Conservation (phyloP, 371 early-diverging fungal genomes). For the Actinomortierella ambigua region DNA sequence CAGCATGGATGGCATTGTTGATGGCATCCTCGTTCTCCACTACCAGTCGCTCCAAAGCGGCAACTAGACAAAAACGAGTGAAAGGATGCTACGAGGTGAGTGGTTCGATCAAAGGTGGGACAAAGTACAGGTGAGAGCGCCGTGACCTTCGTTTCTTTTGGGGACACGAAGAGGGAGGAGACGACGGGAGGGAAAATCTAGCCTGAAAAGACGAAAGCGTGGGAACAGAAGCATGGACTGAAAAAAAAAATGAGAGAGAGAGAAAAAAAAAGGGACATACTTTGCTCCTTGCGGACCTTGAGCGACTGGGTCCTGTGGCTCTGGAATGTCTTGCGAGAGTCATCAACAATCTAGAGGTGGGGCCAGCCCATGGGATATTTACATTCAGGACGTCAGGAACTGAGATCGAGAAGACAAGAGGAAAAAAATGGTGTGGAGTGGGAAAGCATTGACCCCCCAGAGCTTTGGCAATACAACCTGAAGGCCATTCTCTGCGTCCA, state of each 20-base stretch:
- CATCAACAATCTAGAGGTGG: slow-evolving; percentile 28
- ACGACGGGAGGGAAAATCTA: no score
- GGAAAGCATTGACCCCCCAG: background rate
- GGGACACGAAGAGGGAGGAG: no score
- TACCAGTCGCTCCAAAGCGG: slow-evolving; percentile 51
- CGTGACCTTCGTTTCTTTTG: no score
- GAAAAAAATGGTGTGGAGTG: background rate
- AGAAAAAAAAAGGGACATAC: slow-evolving; percentile 10
- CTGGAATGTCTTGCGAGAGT: slow-evolving; percentile 14
- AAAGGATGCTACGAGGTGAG: slow-evolving; percentile 32
- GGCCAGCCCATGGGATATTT: background rate
- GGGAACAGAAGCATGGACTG: no score
- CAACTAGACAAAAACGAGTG: slow-evolving; percentile 53
- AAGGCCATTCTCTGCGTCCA: no score
- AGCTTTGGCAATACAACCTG: no score
- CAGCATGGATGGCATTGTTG: slow-evolving; percentile 52
- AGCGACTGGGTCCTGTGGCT: slow-evolving; percentile 30
- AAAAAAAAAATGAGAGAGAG: background rate
- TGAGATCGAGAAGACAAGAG: no score
- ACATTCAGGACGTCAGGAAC: background rate
- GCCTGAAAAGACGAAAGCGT: no score
- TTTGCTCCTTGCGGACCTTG: slow-evolving; percentile 43
- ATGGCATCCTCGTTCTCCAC: slow-evolving; percentile 55
- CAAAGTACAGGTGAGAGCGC: no score
- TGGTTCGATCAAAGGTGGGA: no score